Evolutionary conservation across 805 yeast species (phyloP), one percentile per base, ranked within the genome.

Genomic region (Candida michaelii): DNA sequence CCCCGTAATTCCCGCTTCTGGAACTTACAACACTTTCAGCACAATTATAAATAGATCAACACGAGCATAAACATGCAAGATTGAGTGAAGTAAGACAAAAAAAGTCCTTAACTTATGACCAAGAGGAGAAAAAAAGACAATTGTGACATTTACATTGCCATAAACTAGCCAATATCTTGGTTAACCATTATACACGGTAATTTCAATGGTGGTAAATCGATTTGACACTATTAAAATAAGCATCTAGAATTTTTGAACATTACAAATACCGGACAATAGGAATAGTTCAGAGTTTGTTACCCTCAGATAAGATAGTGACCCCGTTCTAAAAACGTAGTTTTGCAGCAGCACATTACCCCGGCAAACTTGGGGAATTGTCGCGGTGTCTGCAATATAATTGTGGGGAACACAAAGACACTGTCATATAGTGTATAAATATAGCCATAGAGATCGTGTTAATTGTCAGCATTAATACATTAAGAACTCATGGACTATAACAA

Each of bases 401-500:
- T 31, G 35, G 35, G 35, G 35, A 14, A 14, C 17, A 31, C 35
- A 31, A 31, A 31, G 25, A 18, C 35, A 11, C 12, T 31, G 25
- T 31, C 18, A 31, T 31, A 31, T 21, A 8, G 23, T 21, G 23
- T 21, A 21, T 18, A 18, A 31, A 7, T 18, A 18, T 31, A 31
- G 35, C 35, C 35, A 31, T 31, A 43, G 43, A 14, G 27, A 29
- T 39, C 46, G 17, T 24, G 21, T 12, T 27, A 32, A 15, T 39
- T 39, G 32, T 43, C 46, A 18, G 17, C 27, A 13, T 43, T 42
- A n/a, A 43, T 25, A 27, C 14, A 37, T 30, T 36, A 27, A 27
- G 11, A 31, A 18, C 18, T 31, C 35, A 31, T 31, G 35, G 35
- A 34, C 29, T 34, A 24, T 34, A 34, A 34, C 14, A 34, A 34